phyloP scores from a whole-genome alignment of 192 early-diverging fungal genomes.

The Coemansia sp. region DNA sequence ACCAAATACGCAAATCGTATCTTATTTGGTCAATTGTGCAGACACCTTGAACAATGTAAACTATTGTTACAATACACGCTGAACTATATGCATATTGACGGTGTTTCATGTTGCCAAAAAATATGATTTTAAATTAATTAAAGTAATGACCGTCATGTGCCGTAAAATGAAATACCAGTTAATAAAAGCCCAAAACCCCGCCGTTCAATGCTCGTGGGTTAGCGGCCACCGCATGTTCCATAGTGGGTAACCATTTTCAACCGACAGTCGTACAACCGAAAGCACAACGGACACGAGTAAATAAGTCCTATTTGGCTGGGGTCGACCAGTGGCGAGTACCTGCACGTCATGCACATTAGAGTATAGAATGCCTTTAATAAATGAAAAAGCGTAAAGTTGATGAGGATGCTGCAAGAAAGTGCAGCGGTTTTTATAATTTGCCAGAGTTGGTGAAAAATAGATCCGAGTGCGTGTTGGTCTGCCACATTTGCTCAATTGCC shows the following conservation, averaged over 20 bases:
- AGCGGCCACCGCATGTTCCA: neutral
- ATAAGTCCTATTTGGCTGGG: constrained; percentile 3
- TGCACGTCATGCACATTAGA: constrained; percentile 4
- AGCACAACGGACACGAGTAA: constrained; percentile 2
- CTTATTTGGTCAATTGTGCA: no score
- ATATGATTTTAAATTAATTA: no score
- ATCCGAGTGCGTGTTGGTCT: neutral
- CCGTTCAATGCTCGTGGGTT: neutral
- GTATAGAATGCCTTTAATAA: neutral
- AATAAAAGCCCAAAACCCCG: no score
- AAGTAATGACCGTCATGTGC: no score
- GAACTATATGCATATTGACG: no score
- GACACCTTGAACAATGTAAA: no score
- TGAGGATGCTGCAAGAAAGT: neutral
- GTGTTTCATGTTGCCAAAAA: no score
- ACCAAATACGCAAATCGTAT: no score
- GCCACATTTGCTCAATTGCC: neutral
- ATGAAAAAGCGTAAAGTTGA: neutral
- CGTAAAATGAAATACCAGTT: no score
- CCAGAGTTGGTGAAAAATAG: neutral
- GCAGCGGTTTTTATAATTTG: constrained; percentile 9
- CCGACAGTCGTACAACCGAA: constrained; percentile 5
- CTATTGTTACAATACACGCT: no score
- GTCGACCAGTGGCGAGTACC: constrained; percentile 1
- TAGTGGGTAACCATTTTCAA: constrained; percentile 6